Conservation (phyloP, 2,329 filamentous ascomycete species). For the Diaporthe helianthi region DNA sequence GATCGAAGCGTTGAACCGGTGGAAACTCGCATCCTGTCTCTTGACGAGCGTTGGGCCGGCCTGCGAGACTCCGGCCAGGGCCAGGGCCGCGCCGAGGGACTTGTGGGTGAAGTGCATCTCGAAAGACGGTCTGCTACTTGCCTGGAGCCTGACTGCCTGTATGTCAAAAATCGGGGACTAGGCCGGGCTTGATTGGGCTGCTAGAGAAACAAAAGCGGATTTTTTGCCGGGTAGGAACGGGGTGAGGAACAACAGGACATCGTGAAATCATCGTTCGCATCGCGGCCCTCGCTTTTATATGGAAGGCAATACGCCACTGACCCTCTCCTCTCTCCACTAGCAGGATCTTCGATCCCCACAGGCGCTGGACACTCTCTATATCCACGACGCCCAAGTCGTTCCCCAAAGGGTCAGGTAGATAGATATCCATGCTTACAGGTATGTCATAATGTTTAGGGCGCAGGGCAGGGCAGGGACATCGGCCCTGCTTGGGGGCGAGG, state of each 20-base stretch:
- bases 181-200: conserved; percentile 1
- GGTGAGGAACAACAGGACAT: not conserved
- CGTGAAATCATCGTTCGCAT: not conserved
- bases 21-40: conserved; percentile 4
- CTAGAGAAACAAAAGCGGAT: not conserved
- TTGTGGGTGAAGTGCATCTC: conserved; percentile 11
- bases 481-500: not conserved
- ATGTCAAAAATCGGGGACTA: not conserved
- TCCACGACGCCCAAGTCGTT: conserved; percentile 15
- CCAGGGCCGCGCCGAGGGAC: conserved; percentile 9
- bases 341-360: not conserved
- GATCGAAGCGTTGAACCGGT: conserved; percentile 10
- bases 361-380: not conserved
- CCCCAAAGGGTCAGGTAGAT: no score
- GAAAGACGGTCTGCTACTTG: not conserved
- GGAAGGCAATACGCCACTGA: not conserved
- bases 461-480: not conserved
- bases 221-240: not conserved
- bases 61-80: not conserved
- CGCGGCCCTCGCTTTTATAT: conserved; percentile 4
- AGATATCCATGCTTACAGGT: not conserved
- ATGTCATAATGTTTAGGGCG: not conserved
- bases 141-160: not conserved
- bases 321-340: conserved; percentile 6
- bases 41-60: conserved; percentile 2